A percentile compares a stretch with the other conserved stretches of the same genome.
Conservation (phyloP, 78 protist genomes). For the Blattamonas nauphoetae region DNA sequence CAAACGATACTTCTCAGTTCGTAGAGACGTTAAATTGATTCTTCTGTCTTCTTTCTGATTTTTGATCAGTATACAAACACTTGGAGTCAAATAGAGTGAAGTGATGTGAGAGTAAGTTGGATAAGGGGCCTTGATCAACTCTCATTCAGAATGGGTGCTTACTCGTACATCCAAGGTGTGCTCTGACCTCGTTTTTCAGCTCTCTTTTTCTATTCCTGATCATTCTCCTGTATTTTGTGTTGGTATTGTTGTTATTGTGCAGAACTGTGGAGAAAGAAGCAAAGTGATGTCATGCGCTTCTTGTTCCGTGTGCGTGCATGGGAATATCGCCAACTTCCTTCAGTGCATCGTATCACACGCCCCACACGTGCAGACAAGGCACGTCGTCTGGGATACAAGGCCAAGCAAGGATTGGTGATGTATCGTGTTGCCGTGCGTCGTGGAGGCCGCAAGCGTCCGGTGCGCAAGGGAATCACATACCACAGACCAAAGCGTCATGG, state of each 20-base stretch:
- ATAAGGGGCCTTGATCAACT: no score
- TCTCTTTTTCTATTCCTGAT: background rate
- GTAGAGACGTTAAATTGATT: no score
- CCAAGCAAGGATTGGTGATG: constrained; percentile 85
- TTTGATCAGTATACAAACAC: no score
- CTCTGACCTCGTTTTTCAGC: no score
- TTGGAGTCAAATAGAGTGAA: no score
- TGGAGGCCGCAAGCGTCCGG: constrained; percentile 89
- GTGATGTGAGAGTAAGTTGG: no score
- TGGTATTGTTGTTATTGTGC: background rate
- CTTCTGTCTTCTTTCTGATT: no score
- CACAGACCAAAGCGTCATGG: constrained; percentile 93
- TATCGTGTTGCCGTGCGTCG: constrained; percentile 86
- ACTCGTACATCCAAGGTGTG: background rate
- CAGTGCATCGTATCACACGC: constrained; percentile 77
- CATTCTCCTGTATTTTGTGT: background rate
- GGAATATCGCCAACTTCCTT: constrained; percentile 94
- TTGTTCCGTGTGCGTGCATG: constrained; percentile 90
- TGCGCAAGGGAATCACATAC: constrained; percentile 69
- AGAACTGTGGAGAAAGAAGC: constrained; percentile 92
- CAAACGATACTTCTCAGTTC: no score
- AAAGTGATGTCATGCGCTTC: constrained; percentile 93
- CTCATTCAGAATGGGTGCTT: constrained; percentile 5
- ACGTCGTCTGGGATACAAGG: constrained; percentile 95
- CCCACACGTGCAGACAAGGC: constrained; percentile 99